Conservation (phyloP, 768 basidiomycete genomes). For the Kwoniella dejecticola region DNA sequence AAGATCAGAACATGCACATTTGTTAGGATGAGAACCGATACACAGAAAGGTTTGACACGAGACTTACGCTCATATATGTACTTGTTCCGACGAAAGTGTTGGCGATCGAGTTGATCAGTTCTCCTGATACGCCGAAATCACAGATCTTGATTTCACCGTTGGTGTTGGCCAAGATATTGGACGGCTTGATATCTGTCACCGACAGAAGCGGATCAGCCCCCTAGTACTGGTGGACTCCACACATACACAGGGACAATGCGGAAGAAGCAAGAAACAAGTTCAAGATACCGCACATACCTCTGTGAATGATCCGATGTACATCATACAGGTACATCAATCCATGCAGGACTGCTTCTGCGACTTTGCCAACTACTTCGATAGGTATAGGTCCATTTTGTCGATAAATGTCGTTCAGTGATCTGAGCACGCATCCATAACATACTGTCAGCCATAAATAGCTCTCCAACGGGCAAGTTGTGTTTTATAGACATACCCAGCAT, state of each 20-base stretch:
- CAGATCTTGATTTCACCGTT: slow-evolving; percentile 96
- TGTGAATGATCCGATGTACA: slow-evolving; percentile 83
- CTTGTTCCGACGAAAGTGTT: slow-evolving; percentile 99
- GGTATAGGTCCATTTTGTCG: slow-evolving; percentile 92
- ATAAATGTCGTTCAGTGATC: slow-evolving; percentile 91
- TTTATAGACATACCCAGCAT: too few species aligned
- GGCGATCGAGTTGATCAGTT: slow-evolving; percentile 97
- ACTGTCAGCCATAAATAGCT: too few species aligned
- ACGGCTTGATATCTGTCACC: slow-evolving; percentile 92
- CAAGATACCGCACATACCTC: slow-evolving; percentile 66
- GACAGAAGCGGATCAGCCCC: background rate
- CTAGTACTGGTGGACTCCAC: too few species aligned
- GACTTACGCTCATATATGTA: slow-evolving; percentile 94
- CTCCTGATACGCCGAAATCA: slow-evolving; percentile 98
- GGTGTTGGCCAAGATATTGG: slow-evolving; percentile 94
- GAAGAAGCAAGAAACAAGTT: background rate
- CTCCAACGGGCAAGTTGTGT: too few species aligned
- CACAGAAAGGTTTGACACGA: too few species aligned
- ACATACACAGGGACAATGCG: too few species aligned
- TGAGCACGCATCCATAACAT: slow-evolving; percentile 13
- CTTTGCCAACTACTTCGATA: slow-evolving; percentile 86
- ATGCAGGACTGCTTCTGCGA: slow-evolving; percentile 91
- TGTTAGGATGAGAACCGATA: too few species aligned
- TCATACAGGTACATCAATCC: slow-evolving; percentile 97
- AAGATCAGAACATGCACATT: too few species aligned